Evolutionary conservation across 306 rosid genomes (phyloP), one percentile per base, ranked within the genome.

Genomic region (Fagus sylvatica): DNA sequence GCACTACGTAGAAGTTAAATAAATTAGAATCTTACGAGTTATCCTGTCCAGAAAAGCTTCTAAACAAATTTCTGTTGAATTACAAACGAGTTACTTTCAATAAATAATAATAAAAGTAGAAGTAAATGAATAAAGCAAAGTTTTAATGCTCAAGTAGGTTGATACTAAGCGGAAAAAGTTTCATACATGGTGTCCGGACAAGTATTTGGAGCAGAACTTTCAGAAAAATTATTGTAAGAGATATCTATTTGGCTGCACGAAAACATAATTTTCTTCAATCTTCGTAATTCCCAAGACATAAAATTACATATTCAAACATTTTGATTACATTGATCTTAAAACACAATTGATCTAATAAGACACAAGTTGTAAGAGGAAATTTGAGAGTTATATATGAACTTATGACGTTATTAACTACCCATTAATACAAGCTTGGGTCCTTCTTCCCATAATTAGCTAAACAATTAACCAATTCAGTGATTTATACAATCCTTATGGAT

Each of bases 1-100:
- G 13, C 57, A 5, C 72, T 17, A 1, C 13, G 1, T 70, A 33
- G 15, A 71, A 33, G 10, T 30, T 12, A 6, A 37, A 33, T 15
- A 15, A 71, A 3, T 13, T 42, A 9, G 42, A 64, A 72, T 15
- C 85, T 71, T 81, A 81, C 81, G 54, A 76, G 53, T 81, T 76
- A 33, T 62, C 57, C 36, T 0, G 19, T n/a, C 42, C 5, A 19
- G 61, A 34, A 76, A 64, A 42, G 71, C 85, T 81, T 64, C 53
- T 81, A 70, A 53, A 81, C 85, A 81, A 54, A 74, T 76, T 81
- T 54, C 85, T 81, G 81, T 61, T 53, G 41, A 40, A 43, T 43
- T 19, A 30, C 3, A 7, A 40, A 39, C 32, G 40, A 61, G 4
- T 39, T 70, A 40, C 74, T 32, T 41, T 39, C 5, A n/a, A n/a